Evolutionary conservation across 768 basidiomycete genomes (phyloP), one percentile per base, ranked within the genome.

Genomic region (Chalciporus sphaerocephalus): DNA sequence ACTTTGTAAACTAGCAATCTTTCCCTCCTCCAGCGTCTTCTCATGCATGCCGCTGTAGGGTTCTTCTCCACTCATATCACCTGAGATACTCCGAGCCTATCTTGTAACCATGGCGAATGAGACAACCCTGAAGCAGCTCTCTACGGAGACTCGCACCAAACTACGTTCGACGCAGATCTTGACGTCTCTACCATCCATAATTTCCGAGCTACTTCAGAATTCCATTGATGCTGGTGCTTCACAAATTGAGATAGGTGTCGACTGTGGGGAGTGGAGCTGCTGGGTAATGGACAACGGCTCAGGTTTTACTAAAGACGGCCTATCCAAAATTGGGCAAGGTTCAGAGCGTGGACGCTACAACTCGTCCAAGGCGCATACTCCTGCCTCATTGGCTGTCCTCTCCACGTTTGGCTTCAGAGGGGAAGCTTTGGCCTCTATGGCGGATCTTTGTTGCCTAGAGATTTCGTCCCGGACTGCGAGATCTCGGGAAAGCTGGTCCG

Each of bases 361-460:
- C 48, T 85, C 86, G 5, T 91, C 88, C 4, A 92, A 92, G 65
- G 72, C 74, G 18, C 82, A 84, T 60, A 66, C 68, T 1, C 62
- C 70, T 30, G 70, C 72, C 39, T 73, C 76, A 1, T 59, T 84
- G 42, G 74, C 74, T 44, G 65, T 74, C 4, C 55, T 76, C 32
- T 73, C 76, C 12, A 85, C 86, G 3, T 94, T 92, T 68, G 93
- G 94, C 0, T 95, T 92, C 68, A 80, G 94, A 54, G 93, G 94
- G 28, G 94, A 97, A 86, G 94, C 93, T 3, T 66, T 96, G 42
- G 85, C 90, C 15, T 94, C 92, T 38, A 80, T 85, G 45, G 85
- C 85, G 25, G 82, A 91, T 55, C 58, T 98, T 2, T 81, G 79
- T 6, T 83, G 84, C 51, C 59, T 96, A 44, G 92, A 95, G 65